Conservation (phyloP, 192 early-diverging fungal genomes). For the Umbelopsis sp. region DNA sequence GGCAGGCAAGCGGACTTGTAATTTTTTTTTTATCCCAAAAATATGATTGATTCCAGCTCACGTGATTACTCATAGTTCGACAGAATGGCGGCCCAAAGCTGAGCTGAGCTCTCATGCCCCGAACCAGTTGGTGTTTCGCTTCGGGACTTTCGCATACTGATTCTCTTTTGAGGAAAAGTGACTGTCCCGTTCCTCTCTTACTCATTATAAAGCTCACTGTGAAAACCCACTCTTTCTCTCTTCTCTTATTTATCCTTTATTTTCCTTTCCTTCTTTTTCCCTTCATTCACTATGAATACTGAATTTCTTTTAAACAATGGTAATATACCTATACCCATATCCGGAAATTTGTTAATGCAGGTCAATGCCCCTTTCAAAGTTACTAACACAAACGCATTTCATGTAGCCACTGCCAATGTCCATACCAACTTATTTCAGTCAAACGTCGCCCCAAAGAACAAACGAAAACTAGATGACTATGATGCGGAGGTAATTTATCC, state of each 20-base stretch:
- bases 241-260: not conserved
- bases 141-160: not conserved
- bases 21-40: not conserved
- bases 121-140: not conserved
- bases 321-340: slow-evolving; percentile 5
- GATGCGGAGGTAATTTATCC: not conserved
- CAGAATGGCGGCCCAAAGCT: not conserved
- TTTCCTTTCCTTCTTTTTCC: not conserved
- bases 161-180: slow-evolving; percentile 10
- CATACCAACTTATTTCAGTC: not conserved
- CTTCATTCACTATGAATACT: not conserved
- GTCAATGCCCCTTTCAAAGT: not conserved
- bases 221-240: not conserved
- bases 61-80: not conserved
- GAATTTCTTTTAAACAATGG: slow-evolving; percentile 18
- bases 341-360: slow-evolving; percentile 19
- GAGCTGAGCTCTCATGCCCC: not conserved
- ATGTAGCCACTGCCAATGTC: not conserved
- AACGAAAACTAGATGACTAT: slow-evolving; percentile 15
- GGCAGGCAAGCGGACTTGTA: not conserved
- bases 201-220: not conserved
- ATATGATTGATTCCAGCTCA: not conserved
- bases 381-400: not conserved
- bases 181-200: slow-evolving; percentile 16
- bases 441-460: not conserved